phyloP scores from a whole-genome alignment of 441 rosid genomes.

The Corymbia citriodora region DNA sequence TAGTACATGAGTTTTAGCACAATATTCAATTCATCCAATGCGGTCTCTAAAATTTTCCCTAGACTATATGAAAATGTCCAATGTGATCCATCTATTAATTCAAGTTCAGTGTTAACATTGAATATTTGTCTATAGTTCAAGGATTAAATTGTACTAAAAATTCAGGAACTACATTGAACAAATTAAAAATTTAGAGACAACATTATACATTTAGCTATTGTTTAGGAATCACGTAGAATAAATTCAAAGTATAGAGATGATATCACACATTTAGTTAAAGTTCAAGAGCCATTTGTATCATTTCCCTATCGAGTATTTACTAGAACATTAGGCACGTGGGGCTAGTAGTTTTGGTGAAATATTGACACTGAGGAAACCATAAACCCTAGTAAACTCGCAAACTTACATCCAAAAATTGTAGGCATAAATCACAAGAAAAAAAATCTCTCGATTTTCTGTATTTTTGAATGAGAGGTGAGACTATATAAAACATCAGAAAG shows the following conservation, averaged over 20 bases:
- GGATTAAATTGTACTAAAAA: too few species aligned
- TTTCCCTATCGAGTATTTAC: neutral
- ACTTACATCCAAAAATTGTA: neutral
- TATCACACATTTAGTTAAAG: too few species aligned
- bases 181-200: too few species aligned
- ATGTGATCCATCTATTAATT: too few species aligned
- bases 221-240: too few species aligned
- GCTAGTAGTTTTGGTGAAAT: neutral
- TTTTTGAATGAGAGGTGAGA: neutral
- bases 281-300: too few species aligned
- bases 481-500: neutral
- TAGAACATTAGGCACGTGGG: neutral
- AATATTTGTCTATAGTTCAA: too few species aligned
- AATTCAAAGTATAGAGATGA: too few species aligned
- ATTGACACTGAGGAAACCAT: neutral
- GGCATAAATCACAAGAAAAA: neutral
- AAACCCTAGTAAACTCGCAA: neutral
- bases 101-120: neutral
- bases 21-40: neutral
- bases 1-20: too few species aligned
- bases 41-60: too few species aligned
- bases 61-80: neutral
- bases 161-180: neutral
- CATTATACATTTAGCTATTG: neutral
- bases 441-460: neutral